Percentiles rank a stretch among this genome's conserved stretches.
Conservation (phyloP, 2,329 filamentous ascomycete genomes). For the Colletotrichum sp. region DNA sequence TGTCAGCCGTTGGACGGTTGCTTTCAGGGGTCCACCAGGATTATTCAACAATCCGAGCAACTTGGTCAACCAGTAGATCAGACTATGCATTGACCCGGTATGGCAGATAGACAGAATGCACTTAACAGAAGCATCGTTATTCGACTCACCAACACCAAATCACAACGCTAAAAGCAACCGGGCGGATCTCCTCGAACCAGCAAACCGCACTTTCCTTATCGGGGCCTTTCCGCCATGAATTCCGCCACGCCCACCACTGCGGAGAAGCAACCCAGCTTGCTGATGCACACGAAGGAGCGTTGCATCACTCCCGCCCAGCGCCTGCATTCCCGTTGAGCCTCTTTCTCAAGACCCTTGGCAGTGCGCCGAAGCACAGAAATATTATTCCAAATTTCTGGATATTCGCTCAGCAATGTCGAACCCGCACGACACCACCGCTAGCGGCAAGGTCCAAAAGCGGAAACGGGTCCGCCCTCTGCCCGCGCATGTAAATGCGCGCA, state of each 20-base stretch:
- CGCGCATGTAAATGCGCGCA: not conserved
- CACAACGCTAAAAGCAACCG: not conserved
- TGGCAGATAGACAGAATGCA: not conserved
- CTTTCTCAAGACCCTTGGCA: not conserved
- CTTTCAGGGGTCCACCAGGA: not conserved
- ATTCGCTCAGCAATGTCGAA: not conserved
- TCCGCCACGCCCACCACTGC: not conserved
- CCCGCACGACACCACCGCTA: not conserved
- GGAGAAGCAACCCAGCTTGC: not conserved
- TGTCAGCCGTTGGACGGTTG: not conserved
- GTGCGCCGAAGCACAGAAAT: not conserved
- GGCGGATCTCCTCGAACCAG: not conserved
- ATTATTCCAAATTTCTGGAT: not conserved
- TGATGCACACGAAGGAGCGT: not conserved
- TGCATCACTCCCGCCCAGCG: not conserved
- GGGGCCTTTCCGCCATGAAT: not conserved
- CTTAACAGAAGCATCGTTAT: not conserved
- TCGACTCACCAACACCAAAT: not conserved
- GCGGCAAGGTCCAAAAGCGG: not conserved
- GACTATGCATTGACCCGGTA: accelerated
- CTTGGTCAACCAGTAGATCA: accelerated
- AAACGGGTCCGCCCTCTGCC: not conserved
- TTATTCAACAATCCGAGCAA: accelerated
- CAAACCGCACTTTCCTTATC: not conserved
- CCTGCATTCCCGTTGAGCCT: not conserved